Evolutionary conservation across 495 filamentous ascomycete genomes (phyloP).

Genomic region (Talaromyces ruber): DNA sequence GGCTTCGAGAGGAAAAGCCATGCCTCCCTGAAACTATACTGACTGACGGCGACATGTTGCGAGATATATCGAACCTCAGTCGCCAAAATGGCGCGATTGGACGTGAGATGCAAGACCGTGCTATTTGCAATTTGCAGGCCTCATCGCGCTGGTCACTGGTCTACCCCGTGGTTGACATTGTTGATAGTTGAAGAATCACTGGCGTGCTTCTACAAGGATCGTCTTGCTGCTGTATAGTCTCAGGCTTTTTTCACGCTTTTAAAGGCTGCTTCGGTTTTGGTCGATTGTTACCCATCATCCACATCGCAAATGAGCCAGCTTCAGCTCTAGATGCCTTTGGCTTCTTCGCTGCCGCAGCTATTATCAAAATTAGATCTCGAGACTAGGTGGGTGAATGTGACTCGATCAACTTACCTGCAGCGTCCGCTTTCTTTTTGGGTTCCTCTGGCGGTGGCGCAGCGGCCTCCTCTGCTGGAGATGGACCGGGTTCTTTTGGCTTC

Average conservation of each 20-base stretch:
- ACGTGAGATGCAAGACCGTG: not conserved
- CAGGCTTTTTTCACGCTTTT: constrained; percentile 31
- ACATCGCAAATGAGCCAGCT: constrained; percentile 28
- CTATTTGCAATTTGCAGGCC: not conserved
- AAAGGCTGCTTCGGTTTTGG: constrained; percentile 21
- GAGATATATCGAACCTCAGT: not conserved
- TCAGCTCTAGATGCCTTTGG: constrained; percentile 15
- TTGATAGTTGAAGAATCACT: constrained; percentile 7
- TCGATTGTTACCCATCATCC: constrained; percentile 31
- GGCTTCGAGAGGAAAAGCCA: constrained; percentile 22
- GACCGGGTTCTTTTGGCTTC: constrained; percentile 36
- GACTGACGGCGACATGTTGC: not conserved
- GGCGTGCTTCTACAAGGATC: constrained; percentile 14
- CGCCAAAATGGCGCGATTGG: not conserved
- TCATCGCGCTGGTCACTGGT: not conserved
- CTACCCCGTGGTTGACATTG: not conserved
- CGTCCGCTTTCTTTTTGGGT: constrained; percentile 27
- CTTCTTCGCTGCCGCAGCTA: constrained; percentile 22
- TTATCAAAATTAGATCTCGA: constrained; percentile 2
- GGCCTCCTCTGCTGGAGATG: constrained; percentile 20
- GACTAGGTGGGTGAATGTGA: not conserved
- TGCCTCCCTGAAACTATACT: constrained; percentile 17
- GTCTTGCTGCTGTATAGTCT: constrained; percentile 15
- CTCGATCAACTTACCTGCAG: constrained; percentile 15
- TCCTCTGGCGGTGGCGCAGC: constrained; percentile 14